Conservation (phyloP, 1,284 basidiomycete species). For the Ganoderma leucocontextum region DNA sequence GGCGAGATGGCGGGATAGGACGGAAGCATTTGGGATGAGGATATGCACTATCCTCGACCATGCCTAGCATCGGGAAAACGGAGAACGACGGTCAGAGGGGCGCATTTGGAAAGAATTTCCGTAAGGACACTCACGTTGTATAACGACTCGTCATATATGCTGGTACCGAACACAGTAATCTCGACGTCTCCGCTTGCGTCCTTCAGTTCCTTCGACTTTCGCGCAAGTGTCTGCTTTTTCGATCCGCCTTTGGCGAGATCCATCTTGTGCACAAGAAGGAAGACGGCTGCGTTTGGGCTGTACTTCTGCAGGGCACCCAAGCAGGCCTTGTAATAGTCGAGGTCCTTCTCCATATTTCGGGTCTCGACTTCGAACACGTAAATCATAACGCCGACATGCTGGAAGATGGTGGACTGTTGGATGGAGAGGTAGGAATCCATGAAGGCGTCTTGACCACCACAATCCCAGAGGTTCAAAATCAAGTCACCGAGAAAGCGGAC, state of each 20-base stretch:
- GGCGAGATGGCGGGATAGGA: slow-evolving; percentile 86
- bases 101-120: slow-evolving; percentile 8
- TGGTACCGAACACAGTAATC: slow-evolving; percentile 88
- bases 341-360: slow-evolving; percentile 77
- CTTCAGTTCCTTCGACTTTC: slow-evolving; percentile 74
- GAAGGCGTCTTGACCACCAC: slow-evolving; percentile 97
- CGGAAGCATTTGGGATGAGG: slow-evolving; percentile 93
- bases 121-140: slow-evolving; percentile 76
- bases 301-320: slow-evolving; percentile 80
- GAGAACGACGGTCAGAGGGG: not conserved
- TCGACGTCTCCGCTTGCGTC: slow-evolving; percentile 66
- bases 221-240: slow-evolving; percentile 64
- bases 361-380: slow-evolving; percentile 97
- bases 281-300: slow-evolving; percentile 86
- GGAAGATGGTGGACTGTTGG: slow-evolving; percentile 93
- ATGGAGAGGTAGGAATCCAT: slow-evolving; percentile 95
- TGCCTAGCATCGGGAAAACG: slow-evolving; percentile 60
- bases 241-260: slow-evolving; percentile 74
- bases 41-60: slow-evolving; percentile 99
- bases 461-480: slow-evolving; percentile 97
- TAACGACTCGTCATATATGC: slow-evolving; percentile 97
- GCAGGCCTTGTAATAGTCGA: slow-evolving; percentile 90
- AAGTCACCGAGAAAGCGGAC: slow-evolving; percentile 96
- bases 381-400: slow-evolving; percentile 95
- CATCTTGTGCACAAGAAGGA: slow-evolving; percentile 98